These are phyloP conservation scores for Agaricus sinodeliciosus DNA, from an alignment of 768 basidiomycete species.

Conservation along the genomic window DNA sequence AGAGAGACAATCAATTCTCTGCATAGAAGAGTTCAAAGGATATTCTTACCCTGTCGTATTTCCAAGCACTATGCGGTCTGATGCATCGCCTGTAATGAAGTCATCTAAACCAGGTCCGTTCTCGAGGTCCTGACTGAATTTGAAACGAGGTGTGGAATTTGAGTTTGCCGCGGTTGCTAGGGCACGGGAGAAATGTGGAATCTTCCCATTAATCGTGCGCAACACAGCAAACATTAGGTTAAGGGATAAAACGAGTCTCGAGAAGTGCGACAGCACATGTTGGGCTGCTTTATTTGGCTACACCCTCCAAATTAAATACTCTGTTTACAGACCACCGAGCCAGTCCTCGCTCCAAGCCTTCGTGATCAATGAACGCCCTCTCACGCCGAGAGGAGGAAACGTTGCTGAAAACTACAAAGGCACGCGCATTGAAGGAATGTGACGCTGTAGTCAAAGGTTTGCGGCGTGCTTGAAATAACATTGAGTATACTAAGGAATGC, in stretches of 20 bases:
- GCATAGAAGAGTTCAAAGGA: conserved; percentile 16
- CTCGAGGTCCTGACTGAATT: conserved; percentile 47
- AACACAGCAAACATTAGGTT: conserved; percentile 14
- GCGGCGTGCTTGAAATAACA: background rate
- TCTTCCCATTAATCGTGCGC: conserved; percentile 11
- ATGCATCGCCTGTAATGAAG: conserved; percentile 60
- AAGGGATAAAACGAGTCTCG: background rate
- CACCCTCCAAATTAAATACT: background rate
- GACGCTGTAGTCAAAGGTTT: conserved; percentile 69
- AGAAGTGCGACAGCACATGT: background rate
- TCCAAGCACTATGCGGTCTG: conserved; percentile 63
- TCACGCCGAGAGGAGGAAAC: conserved; percentile 87
- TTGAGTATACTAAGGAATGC: background rate
- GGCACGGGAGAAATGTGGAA: conserved; percentile 14
- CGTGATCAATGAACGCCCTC: conserved; percentile 62
- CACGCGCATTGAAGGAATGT: conserved; percentile 72
- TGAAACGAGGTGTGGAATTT: conserved; percentile 22
- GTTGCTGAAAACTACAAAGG: conserved; percentile 75
- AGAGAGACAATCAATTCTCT: background rate
- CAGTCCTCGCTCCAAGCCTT: background rate
- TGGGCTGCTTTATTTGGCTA: background rate
- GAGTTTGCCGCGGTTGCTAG: conserved; percentile 24
- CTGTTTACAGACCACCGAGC: background rate
- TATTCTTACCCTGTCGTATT: conserved; percentile 51
- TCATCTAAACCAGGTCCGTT: conserved; percentile 75